Conservation (phyloP, 768 basidiomycete species). For the Gymnopilus dilepis region DNA sequence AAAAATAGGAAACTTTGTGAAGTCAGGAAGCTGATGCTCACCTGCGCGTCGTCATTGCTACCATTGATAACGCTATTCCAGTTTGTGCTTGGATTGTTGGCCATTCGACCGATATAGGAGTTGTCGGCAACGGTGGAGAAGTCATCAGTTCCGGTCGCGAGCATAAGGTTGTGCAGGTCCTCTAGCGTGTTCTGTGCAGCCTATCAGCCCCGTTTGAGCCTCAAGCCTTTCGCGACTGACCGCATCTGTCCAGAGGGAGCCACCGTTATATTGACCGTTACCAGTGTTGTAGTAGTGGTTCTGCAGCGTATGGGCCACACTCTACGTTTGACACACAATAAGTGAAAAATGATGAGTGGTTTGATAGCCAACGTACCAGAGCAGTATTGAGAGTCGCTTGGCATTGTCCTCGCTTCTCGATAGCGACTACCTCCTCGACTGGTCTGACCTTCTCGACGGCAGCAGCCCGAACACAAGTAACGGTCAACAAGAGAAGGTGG, state of each 20-base stretch:
- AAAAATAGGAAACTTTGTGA: background rate
- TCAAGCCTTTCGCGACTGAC: slow-evolving; percentile 34
- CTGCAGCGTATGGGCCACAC: slow-evolving; percentile 41
- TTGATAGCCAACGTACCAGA: slow-evolving; percentile 17
- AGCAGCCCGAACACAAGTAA: background rate
- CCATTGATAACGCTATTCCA: slow-evolving; percentile 52
- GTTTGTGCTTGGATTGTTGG: slow-evolving; percentile 42
- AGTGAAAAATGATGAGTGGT: background rate
- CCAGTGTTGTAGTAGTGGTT: slow-evolving; percentile 45
- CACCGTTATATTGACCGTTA: slow-evolving; percentile 51
- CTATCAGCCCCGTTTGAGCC: background rate
- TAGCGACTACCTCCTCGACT: background rate
- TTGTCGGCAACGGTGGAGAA: slow-evolving; percentile 46
- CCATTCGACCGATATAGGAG: slow-evolving; percentile 51
- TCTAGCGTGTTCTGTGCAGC: slow-evolving; percentile 55
- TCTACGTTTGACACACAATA: slow-evolving; percentile 17
- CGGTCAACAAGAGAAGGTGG: slow-evolving; percentile 1
- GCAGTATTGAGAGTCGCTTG: slow-evolving; percentile 25
- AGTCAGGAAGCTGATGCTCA: slow-evolving; percentile 30
- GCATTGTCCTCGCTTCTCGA: slow-evolving; percentile 13
- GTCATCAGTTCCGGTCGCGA: slow-evolving; percentile 47
- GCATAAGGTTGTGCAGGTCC: slow-evolving; percentile 64
- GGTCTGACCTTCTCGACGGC: background rate
- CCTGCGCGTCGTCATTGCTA: slow-evolving; percentile 59
- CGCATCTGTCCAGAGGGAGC: slow-evolving; percentile 61